phyloP scores from a whole-genome alignment of 169 alveolate genomes.

The Besnoitia besnoiti region DNA sequence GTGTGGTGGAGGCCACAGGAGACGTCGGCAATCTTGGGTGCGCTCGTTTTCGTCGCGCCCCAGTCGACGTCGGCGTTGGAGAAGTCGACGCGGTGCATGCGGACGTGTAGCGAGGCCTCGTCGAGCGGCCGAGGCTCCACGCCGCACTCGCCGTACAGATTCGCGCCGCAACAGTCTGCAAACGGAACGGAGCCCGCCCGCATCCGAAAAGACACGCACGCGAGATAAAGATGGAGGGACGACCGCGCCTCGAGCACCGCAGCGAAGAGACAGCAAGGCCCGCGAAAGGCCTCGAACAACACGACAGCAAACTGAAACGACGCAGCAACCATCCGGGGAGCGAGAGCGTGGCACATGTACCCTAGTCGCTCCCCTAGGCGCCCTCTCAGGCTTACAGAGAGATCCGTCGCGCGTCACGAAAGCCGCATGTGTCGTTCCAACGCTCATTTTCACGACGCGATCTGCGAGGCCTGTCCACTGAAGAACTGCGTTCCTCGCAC shows the following conservation, averaged over 20 bases:
- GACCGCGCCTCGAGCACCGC: no score
- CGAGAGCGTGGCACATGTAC: no score
- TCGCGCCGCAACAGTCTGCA: conserved; percentile 57
- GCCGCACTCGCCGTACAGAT: conserved; percentile 59
- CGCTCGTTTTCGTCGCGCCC: not conserved
- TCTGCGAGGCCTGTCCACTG: not conserved
- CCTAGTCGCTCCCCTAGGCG: not conserved
- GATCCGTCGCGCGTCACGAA: conserved; percentile 38
- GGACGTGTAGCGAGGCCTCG: conserved; percentile 31
- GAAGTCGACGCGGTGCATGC: not conserved
- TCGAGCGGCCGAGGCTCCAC: conserved; percentile 49
- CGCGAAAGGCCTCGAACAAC: no score
- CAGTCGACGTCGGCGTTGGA: not conserved
- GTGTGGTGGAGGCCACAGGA: conserved; percentile 30
- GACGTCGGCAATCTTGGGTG: conserved; percentile 7
- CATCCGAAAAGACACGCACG: no score
- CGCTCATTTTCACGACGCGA: conserved; percentile 34
- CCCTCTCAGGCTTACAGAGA: conserved; percentile 53
- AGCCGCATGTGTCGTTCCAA: conserved; percentile 48
- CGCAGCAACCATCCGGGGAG: no score
- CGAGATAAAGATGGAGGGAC: no score
- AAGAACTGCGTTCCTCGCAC: not conserved
- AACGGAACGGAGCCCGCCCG: not conserved
- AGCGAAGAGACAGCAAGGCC: no score
- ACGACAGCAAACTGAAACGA: no score